These are phyloP conservation scores for Stephania cephalantha DNA, from an alignment of 164 flowering plant genomes.

Conservation along the genomic window DNA sequence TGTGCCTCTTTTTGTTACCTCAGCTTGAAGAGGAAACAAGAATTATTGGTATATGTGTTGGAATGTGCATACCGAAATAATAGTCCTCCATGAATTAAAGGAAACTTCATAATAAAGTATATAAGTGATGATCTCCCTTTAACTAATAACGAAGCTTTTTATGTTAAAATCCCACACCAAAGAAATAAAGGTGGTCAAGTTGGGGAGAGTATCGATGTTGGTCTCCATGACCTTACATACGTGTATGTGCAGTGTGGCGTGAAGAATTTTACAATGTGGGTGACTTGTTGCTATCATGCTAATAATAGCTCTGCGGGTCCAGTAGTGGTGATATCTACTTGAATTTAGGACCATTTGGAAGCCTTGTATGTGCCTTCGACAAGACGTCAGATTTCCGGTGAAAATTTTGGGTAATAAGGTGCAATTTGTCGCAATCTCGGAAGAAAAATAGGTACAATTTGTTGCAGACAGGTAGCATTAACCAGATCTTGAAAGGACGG, in stretches of 20 bases:
- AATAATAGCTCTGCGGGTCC: background rate
- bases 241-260: no score
- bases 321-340: background rate
- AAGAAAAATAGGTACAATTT: no score
- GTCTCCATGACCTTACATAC: no score
- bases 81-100: no score
- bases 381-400: background rate
- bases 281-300: background rate
- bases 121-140: no score
- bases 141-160: no score
- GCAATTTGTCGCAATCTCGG: background rate
- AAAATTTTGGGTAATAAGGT: background rate
- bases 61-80: no score
- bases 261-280: background rate
- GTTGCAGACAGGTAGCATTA: background rate
- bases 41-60: no score
- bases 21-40: background rate
- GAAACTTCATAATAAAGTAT: no score
- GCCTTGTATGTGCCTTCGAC: background rate
- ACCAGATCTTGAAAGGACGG: background rate
- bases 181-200: no score
- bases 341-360: background rate
- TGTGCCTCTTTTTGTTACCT: background rate
- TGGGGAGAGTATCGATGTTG: no score
- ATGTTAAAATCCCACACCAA: no score